These are phyloP conservation scores for Candida tropicalis DNA, from an alignment of 1,139 yeast species.

Conservation along the genomic window DNA sequence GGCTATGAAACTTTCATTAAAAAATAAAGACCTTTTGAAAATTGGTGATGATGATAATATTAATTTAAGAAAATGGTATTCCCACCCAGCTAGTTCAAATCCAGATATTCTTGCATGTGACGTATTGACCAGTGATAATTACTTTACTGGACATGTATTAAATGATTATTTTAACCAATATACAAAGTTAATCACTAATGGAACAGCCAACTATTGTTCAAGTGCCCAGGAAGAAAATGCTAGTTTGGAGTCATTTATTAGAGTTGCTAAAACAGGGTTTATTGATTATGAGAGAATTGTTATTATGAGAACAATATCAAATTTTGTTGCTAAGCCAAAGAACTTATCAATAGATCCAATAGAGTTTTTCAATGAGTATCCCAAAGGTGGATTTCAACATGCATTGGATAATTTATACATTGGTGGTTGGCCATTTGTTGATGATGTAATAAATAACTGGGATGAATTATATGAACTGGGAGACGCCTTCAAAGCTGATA, in stretches of 20 bases:
- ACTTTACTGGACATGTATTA: slow-evolving; percentile 57
- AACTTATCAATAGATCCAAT: slow-evolving; percentile 38
- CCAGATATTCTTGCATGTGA: slow-evolving; percentile 61
- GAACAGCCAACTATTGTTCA: slow-evolving; percentile 60
- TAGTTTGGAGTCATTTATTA: slow-evolving; percentile 59
- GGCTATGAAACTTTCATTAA: slow-evolving; percentile 54
- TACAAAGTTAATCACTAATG: slow-evolving; percentile 56
- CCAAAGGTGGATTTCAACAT: slow-evolving; percentile 55
- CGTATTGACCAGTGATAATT: slow-evolving; percentile 61
- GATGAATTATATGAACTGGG: slow-evolving; percentile 44
- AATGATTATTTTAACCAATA: slow-evolving; percentile 53
- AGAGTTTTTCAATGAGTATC: slow-evolving; percentile 50
- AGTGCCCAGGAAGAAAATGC: slow-evolving; percentile 76
- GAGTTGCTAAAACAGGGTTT: slow-evolving; percentile 57
- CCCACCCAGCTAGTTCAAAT: slow-evolving; percentile 49
- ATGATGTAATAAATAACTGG: slow-evolving; percentile 58
- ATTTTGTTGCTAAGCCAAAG: slow-evolving; percentile 61
- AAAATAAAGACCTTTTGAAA: slow-evolving; percentile 33
- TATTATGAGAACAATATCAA: slow-evolving; percentile 65
- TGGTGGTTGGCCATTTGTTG: slow-evolving; percentile 59
- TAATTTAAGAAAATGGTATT: slow-evolving; percentile 50
- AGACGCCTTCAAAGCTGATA: slow-evolving; percentile 42
- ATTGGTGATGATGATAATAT: slow-evolving; percentile 50
- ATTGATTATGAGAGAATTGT: slow-evolving; percentile 61
- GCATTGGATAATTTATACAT: slow-evolving; percentile 53